Conservation (phyloP, 306 rosid genomes). For the Vachellia collinsii region DNA sequence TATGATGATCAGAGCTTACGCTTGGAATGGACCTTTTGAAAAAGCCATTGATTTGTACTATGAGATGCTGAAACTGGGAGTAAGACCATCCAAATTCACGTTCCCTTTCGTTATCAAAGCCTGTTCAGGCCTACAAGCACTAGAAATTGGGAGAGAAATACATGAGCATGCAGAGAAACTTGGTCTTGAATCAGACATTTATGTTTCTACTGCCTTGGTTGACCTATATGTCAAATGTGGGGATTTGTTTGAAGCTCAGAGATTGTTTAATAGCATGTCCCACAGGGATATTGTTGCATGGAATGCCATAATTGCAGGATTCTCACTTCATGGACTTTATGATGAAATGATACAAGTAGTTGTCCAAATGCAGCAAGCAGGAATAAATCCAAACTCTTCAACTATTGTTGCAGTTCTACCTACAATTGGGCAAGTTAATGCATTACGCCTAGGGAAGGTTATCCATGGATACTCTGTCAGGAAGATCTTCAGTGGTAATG, state of each 20-base stretch:
- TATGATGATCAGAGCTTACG: slow-evolving; percentile 55
- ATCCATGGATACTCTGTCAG: slow-evolving; percentile 44
- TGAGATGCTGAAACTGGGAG: slow-evolving; percentile 40
- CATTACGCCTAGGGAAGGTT: slow-evolving; percentile 45
- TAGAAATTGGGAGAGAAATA: slow-evolving; percentile 45
- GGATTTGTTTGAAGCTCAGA: slow-evolving; percentile 40
- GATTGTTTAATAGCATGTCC: slow-evolving; percentile 41
- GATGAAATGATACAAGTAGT: slow-evolving; percentile 30
- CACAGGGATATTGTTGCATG: slow-evolving; percentile 50
- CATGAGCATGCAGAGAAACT: slow-evolving; percentile 40
- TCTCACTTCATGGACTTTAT: slow-evolving; percentile 44
- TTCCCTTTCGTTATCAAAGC: slow-evolving; percentile 58
- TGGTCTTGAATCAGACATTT: slow-evolving; percentile 46
- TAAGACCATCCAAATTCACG: slow-evolving; percentile 51
- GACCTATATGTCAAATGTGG: slow-evolving; percentile 58
- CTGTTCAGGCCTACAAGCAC: slow-evolving; percentile 45
- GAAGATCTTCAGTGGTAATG: slow-evolving; percentile 39
- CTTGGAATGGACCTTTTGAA: slow-evolving; percentile 50
- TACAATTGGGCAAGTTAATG: slow-evolving; percentile 48
- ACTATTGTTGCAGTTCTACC: slow-evolving; percentile 52
- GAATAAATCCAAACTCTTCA: slow-evolving; percentile 53
- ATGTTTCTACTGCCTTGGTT: slow-evolving; percentile 51
- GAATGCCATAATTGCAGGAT: slow-evolving; percentile 53
- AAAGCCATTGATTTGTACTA: slow-evolving; percentile 42
- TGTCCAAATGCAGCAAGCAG: slow-evolving; percentile 46